Base-by-base conservation (phyloP, 495 filamentous ascomycete genomes). In the Viridothelium virens region DNA sequence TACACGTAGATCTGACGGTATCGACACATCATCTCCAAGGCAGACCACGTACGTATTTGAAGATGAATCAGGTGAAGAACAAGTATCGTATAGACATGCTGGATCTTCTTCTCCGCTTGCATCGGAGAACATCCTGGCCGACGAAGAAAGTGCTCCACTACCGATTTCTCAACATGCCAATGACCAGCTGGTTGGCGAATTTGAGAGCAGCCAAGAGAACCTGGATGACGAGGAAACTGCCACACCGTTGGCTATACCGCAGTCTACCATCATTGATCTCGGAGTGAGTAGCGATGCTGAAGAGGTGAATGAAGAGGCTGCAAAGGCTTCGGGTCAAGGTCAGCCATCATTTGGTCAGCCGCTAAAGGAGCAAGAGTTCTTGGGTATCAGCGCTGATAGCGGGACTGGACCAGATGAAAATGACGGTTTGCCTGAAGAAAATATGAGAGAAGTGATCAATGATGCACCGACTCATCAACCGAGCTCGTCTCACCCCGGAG, bases 221-320 rank as follows among this genome's bases (percentile, higher is more conserved):
- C 53, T 10, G 33, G 11, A 3, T 3, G 31, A 33, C 7, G 53
- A 36, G 7, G 31, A 36, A 33, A 14, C 5, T 59, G 33, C 53
- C 14, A 33, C 53, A 59, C 5, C 53, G 18, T 7, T 59, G 18
- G 3, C n/a, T 4, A 36, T 6, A 59, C 5, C 6, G 14, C 53
- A n/a, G 6, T 7, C 31, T 16, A 65, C 68, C 61, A 63, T 70
- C 31, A 69, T 73, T 36, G 71, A 73, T 67, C 66, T 73, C 56
- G 69, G 70, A 5, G 68, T 68, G 12, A 46, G 34, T 34, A 68
- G 65, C 25, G 67, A 68, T 16, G 61, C 61, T 34, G 67, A 69
- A 4, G 66, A 56, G n/a, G 71, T 63, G 1, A 62, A 66, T 6
- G 63, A 64, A 53, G 11, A 33, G 18, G 53, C 11, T 53, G 5